These are phyloP conservation scores for Pelomyxa schiedti DNA, from an alignment of 78 protist genomes.

Conservation along the genomic window DNA sequence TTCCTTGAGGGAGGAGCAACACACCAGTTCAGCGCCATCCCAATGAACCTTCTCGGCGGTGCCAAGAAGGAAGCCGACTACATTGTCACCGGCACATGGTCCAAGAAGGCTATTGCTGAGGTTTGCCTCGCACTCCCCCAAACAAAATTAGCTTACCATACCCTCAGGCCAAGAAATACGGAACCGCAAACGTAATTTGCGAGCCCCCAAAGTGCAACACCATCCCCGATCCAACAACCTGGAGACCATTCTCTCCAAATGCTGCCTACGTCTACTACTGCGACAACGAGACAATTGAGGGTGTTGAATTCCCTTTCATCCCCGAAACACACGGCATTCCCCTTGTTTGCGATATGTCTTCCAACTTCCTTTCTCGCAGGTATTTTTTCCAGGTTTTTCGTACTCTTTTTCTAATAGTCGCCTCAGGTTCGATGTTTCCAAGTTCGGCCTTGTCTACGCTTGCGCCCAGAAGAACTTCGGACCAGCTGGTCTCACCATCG, in stretches of 20 bases:
- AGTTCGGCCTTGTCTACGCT: constrained; percentile 85
- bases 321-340: constrained; percentile 59
- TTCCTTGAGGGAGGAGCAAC: constrained; percentile 95
- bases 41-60: constrained; percentile 71
- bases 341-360: constrained; percentile 83
- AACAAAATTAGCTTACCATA: neutral
- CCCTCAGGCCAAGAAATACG: constrained; percentile 33
- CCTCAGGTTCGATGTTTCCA: constrained; percentile 66
- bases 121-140: constrained; percentile 12
- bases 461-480: constrained; percentile 96
- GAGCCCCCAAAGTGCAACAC: constrained; percentile 24
- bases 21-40: constrained; percentile 78
- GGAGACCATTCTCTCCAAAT: constrained; percentile 38
- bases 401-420: too few species aligned
- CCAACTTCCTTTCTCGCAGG: constrained; percentile 78
- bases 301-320: constrained; percentile 53
- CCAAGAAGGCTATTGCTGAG: constrained; percentile 74
- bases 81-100: constrained; percentile 91
- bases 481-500: constrained; percentile 83
- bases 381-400: too few species aligned
- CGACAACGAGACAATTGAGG: constrained; percentile 90
- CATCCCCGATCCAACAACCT: constrained; percentile 17
- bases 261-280: constrained; percentile 81
- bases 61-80: constrained; percentile 53
- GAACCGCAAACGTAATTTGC: constrained; percentile 43